These are phyloP conservation scores for Candida taoyuanica DNA, from an alignment of 805 yeast genomes.

Conservation along the genomic window DNA sequence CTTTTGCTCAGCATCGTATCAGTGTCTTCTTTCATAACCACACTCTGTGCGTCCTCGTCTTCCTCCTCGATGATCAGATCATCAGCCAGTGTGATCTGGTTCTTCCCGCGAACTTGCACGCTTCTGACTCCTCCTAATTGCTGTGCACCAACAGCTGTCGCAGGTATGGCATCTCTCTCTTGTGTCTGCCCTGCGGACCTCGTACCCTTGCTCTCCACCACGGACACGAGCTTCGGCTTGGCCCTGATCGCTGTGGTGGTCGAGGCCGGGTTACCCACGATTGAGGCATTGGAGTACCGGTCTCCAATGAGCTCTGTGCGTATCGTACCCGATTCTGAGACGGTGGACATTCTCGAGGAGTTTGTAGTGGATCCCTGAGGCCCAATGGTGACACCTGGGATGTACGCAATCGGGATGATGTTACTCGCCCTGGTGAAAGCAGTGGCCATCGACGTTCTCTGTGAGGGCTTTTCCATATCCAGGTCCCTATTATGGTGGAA, in stretches of 20 bases:
- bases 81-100: slow-evolving; percentile 8
- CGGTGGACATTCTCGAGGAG: slow-evolving; percentile 30
- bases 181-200: background rate
- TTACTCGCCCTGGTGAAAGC: slow-evolving; percentile 78
- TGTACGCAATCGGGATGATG: slow-evolving; percentile 85
- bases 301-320: slow-evolving; percentile 29
- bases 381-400: slow-evolving; percentile 84
- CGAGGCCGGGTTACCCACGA: slow-evolving; percentile 34
- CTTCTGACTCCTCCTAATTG: slow-evolving; percentile 25
- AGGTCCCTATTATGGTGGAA: slow-evolving; percentile 25
- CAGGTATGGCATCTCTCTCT: slow-evolving; percentile 18
- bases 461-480: slow-evolving; percentile 28
- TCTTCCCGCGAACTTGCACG: slow-evolving; percentile 18
- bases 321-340: slow-evolving; percentile 14
- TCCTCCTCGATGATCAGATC: slow-evolving; percentile 20
- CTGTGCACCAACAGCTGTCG: slow-evolving; percentile 22
- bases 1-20: slow-evolving; percentile 3
- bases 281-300: slow-evolving; percentile 39
- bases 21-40: slow-evolving; percentile 6
- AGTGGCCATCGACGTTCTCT: slow-evolving; percentile 42
- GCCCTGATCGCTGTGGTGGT: slow-evolving; percentile 73
- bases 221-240: slow-evolving; percentile 63
- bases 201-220: slow-evolving; percentile 17
- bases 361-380: slow-evolving; percentile 16
- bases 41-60: slow-evolving; percentile 9